Evolutionary conservation across 345 rosid genomes (phyloP).

Genomic region (Populus tremula): DNA sequence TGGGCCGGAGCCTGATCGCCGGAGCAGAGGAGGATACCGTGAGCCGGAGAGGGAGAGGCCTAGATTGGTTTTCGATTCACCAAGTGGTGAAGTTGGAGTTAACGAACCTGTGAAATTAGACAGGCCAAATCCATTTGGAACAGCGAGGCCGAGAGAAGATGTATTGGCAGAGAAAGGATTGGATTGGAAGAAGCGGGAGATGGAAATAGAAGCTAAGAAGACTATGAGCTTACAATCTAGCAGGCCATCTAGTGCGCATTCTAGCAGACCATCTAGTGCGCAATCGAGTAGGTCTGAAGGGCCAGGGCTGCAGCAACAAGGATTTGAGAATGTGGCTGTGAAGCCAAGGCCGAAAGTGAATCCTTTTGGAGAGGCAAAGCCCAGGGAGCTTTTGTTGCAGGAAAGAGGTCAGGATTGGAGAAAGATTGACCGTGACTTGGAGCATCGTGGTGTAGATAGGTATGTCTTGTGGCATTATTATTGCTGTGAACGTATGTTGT

Average conservation of each 20-base stretch:
- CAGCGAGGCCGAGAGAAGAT: slow-evolving; percentile 89
- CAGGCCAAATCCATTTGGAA: slow-evolving; percentile 83
- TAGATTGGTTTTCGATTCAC: slow-evolving; percentile 63
- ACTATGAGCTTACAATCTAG: slow-evolving; percentile 37
- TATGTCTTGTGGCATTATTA: slow-evolving; percentile 16
- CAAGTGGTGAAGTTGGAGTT: slow-evolving; percentile 42
- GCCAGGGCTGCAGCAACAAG: slow-evolving; percentile 40
- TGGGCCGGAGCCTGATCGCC: slow-evolving; percentile 55
- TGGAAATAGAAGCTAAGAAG: slow-evolving; percentile 74
- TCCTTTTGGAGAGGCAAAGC: slow-evolving; percentile 97
- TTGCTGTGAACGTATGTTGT: neutral
- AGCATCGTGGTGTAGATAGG: slow-evolving; percentile 85
- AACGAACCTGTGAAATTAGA: slow-evolving; percentile 49
- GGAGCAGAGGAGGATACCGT: slow-evolving; percentile 35
- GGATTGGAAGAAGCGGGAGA: slow-evolving; percentile 85
- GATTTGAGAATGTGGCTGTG: slow-evolving; percentile 46
- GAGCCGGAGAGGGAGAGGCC: slow-evolving; percentile 55
- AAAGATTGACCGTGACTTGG: slow-evolving; percentile 81
- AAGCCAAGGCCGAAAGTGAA: slow-evolving; percentile 80
- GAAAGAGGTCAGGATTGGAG: slow-evolving; percentile 93
- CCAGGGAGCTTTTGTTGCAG: slow-evolving; percentile 85
- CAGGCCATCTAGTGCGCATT: slow-evolving; percentile 82
- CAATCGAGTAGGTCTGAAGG: slow-evolving; percentile 81
- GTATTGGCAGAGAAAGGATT: slow-evolving; percentile 90
- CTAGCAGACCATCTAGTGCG: slow-evolving; percentile 93